Evolutionary conservation across 75 land plant genomes (phyloP), one percentile per base, ranked within the genome.

Genomic region (Cupressus sempervirens): DNA sequence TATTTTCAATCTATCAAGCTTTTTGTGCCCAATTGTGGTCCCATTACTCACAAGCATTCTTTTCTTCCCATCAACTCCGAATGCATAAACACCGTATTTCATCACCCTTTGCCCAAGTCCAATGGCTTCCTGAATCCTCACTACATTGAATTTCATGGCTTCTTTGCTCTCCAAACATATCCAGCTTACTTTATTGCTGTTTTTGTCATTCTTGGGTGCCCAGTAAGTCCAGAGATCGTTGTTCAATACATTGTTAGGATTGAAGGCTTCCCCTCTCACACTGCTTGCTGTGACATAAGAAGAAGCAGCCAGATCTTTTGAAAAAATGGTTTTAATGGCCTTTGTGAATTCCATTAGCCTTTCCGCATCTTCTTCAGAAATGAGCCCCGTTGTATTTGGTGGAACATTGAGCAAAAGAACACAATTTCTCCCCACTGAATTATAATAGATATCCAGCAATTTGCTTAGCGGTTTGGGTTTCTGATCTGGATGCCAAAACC

Each of bases 401-500:
- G 99, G 99, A 34, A 94, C 94, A 70, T 97, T 97, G 58, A 97
- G 91, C 36, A 95, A 91, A 34, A 97, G 68, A 75, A 97, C 92
- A 80, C 99, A 97, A 87, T 97, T 97, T 73, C 99, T 83, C 0
- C 99, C 99, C 14, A 95, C 95, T 0, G 99, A 97, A 4, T 89
- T 90, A 87, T 92, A 97, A 87, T 95, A 97, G 50, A 96, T 90
- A 80, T 97, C 86, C 1, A 95, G 92, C 1, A 97, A 88, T 46
- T 89, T 2, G 53, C 84, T 90, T 58, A 95, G 87, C 7, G 81
- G 81, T 85, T 93, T 94, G 11, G 99, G 95, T 41, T 86, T 50
- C 86, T 97, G 84, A 32, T 90, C 70, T 46, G 85, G 85, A 87
- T 97, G 99, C 99, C 99, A 97, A 86, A 97, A 97, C 99, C 99